Conservation (phyloP, 2,329 filamentous ascomycete genomes). For the Claviceps sp. region DNA sequence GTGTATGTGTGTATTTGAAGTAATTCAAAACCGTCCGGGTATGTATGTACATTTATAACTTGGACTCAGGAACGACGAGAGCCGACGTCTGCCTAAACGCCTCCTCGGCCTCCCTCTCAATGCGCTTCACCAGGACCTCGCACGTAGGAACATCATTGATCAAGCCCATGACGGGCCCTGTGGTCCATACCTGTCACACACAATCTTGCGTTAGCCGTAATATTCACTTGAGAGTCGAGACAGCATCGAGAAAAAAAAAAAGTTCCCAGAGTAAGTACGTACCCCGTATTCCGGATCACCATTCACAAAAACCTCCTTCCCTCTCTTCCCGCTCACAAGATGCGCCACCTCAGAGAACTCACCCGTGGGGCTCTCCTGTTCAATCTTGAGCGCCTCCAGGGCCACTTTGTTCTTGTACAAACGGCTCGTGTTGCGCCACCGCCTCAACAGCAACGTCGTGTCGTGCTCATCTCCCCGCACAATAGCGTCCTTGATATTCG, state of each 20-base stretch:
- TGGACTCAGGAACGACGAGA: conserved; percentile 42
- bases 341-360: conserved; percentile 84
- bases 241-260: not conserved
- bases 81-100: conserved; percentile 46
- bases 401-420: conserved; percentile 87
- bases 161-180: conserved; percentile 84
- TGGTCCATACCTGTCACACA: conserved; percentile 69
- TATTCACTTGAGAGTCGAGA: conserved; percentile 1
- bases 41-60: conserved; percentile 33
- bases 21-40: too few relatives aligned
- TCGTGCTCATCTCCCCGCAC: conserved; percentile 81
- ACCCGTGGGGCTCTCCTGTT: conserved; percentile 67
- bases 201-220: too few relatives aligned
- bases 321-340: conserved; percentile 79
- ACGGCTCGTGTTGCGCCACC: conserved; percentile 87
- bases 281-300: conserved; percentile 85
- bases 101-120: conserved; percentile 63
- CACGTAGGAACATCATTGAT: conserved; percentile 77
- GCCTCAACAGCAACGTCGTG: conserved; percentile 72
- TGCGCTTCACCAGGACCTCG: conserved; percentile 51
- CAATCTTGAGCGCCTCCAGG: conserved; percentile 65
- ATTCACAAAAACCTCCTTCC: conserved; percentile 80
- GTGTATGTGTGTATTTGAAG: too few relatives aligned
- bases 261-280: conserved; percentile 26
- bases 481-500: conserved; percentile 88